Base-by-base conservation (phyloP, 495 filamentous ascomycete species). In the Darksidea phi region DNA sequence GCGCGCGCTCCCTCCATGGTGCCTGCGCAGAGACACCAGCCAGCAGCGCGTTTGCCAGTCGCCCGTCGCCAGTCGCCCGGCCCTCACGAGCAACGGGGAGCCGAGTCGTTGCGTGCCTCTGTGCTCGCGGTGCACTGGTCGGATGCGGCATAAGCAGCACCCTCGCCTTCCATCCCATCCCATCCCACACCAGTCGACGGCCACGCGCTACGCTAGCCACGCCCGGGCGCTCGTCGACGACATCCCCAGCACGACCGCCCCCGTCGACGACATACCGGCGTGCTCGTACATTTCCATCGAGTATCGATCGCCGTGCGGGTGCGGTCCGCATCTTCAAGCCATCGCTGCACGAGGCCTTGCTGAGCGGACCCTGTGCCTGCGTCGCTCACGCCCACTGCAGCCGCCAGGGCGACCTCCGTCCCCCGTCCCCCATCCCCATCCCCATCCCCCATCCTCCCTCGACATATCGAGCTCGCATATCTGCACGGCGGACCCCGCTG, bases 91-190 rank as follows among this genome's bases (percentile, higher is more conserved):
- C n/a, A n/a, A n/a, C n/a, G n/a, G n/a, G n/a, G n/a, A n/a, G 36
- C 36, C 41, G 41, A 43, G 5, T 43, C 41, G 28, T 32, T 32
- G 28, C 28, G 28, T 32, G 15, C 5, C 18, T 15, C 41, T 43
- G 41, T 43, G 48, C 48, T 51, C 48, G 24, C 48, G 48, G 48
- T 25, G 18, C 48, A 51, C 21, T 51, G 28, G 48, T 55, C 52
- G 24, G n/a, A 20, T 46, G 21, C 37, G 37, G 36, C 32, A 34
- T 55, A 42, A n/a, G 15, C 52, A 23, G 24, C 37, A 25, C 37
- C 17, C 37, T 42, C 56, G 12, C 12, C 20, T 38, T 32, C 37
- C n/a, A 37, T 25, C n/a, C 53, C 4, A 4, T 13, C 13, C 41
- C 41, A 43, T 13, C 13, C 13, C 18, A 20, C 18, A 13, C 15